A percentile compares a stretch with the other conserved stretches of the same genome.
Evolutionary conservation across 305 asterid genomes (phyloP).

Genomic region (Fraxinus xanthoxyloides): DNA sequence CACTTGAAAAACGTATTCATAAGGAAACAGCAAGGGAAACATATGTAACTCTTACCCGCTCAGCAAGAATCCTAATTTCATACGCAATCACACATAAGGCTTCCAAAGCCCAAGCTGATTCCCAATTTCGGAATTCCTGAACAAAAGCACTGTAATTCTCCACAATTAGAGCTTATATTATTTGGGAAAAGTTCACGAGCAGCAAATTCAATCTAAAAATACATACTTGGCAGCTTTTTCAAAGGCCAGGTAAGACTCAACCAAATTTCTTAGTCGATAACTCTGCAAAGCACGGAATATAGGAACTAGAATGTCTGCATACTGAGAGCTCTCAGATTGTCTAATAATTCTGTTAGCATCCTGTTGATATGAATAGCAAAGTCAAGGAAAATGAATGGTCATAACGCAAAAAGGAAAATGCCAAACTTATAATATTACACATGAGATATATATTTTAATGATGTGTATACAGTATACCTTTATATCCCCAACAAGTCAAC

Average conservation of each 20-base stretch:
- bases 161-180: constrained; percentile 41
- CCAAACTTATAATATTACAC: not conserved
- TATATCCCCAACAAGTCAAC: not conserved
- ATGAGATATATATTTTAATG: not conserved
- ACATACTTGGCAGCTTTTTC: constrained; percentile 92
- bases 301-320: constrained; percentile 71
- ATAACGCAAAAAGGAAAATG: not conserved
- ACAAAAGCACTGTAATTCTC: constrained; percentile 74
- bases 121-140: constrained; percentile 98
- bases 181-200: not conserved
- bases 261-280: constrained; percentile 62
- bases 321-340: constrained; percentile 74
- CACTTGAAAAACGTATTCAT: not conserved
- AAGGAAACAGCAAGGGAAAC: constrained; percentile 13
- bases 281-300: constrained; percentile 78
- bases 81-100: constrained; percentile 73
- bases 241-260: constrained; percentile 72
- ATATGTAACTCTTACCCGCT: constrained; percentile 53
- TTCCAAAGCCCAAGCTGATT: constrained; percentile 94
- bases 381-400: constrained; percentile 2
- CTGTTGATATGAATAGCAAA: constrained; percentile 39
- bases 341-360: constrained; percentile 75
- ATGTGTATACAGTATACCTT: not conserved
- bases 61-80: constrained; percentile 93
- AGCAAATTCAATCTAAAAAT: not conserved